Evolutionary conservation across 169 alveolate species (phyloP).

Genomic region (Plasmodium sp.): DNA sequence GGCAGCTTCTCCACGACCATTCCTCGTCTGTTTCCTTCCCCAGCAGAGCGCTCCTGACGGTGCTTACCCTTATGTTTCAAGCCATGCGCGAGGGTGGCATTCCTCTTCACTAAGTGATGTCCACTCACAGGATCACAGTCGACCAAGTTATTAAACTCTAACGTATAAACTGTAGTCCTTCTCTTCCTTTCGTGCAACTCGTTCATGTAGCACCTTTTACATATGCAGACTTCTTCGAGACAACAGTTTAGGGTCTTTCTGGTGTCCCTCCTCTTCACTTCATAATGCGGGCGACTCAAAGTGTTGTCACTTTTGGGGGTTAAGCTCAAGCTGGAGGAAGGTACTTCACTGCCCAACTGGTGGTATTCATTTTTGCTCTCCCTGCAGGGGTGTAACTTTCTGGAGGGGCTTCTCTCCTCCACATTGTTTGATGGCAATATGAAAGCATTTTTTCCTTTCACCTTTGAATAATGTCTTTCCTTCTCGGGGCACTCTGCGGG

Average conservation of each 20-base stretch:
- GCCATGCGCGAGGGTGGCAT: background rate
- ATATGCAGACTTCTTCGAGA: conserved; percentile 1
- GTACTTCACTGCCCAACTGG: background rate
- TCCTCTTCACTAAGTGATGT: background rate
- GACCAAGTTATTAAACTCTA: conserved; percentile 34
- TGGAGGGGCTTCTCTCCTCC: conserved; percentile 10
- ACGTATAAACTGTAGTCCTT: conserved; percentile 55
- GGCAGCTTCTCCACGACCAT: background rate
- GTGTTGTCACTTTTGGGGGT: background rate
- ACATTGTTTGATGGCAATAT: background rate
- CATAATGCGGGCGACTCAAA: background rate
- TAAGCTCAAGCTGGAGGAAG: background rate
- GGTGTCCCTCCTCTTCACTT: background rate
- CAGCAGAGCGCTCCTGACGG: background rate
- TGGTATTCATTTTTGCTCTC: conserved; percentile 11
- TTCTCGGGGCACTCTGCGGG: background rate
- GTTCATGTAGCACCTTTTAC: conserved; percentile 43
- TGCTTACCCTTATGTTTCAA: background rate
- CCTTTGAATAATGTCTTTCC: conserved; percentile 2
- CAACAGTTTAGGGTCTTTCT: background rate
- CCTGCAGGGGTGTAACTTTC: conserved; percentile 8
- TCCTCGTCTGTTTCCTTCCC: background rate
- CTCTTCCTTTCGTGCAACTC: conserved; percentile 35
- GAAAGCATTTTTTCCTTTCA: conserved; percentile 3
- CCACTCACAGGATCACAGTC: background rate